phyloP scores from a whole-genome alignment of 805 yeast species.

The Barnettozyma botsteinii region DNA sequence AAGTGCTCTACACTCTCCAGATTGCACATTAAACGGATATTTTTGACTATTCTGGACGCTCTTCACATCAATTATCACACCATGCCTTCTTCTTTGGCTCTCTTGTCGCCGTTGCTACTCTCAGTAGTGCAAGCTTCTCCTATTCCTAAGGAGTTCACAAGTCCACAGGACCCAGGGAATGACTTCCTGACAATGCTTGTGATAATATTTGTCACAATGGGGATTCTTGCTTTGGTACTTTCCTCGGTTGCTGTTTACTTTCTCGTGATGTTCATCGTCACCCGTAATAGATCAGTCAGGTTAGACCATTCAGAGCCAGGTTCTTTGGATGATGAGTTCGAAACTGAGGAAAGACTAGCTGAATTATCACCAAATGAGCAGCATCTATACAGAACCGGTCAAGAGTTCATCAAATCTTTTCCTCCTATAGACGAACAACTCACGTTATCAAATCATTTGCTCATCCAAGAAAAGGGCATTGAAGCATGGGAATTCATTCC shows the following conservation, averaged over 20 bases:
- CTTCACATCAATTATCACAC: too few relatives aligned
- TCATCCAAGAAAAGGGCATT: conserved; percentile 77
- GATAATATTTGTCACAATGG: conserved; percentile 5
- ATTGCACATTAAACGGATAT: too few relatives aligned
- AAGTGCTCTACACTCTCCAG: too few relatives aligned
- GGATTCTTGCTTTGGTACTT: conserved; percentile 5
- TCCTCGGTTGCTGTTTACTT: conserved; percentile 1
- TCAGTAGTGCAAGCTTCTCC: too few relatives aligned
- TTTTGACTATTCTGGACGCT: too few relatives aligned
- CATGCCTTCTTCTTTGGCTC: too few relatives aligned
- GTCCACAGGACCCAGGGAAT: background rate
- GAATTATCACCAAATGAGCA: conserved; percentile 48
- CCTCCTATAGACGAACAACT: conserved; percentile 20
- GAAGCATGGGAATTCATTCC: conserved; percentile 71
- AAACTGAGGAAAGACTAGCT: conserved; percentile 49
- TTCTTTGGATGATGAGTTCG: conserved; percentile 43
- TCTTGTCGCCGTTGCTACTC: too few relatives aligned
- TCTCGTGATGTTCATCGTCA: conserved; percentile 1
- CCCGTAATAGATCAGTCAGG: conserved; percentile 9
- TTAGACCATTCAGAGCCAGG: conserved; percentile 41
- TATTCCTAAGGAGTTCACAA: too few relatives aligned
- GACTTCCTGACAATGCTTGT: conserved; percentile 8
- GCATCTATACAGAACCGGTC: conserved; percentile 39
- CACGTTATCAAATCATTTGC: conserved; percentile 26
- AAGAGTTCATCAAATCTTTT: conserved; percentile 26